Base-by-base conservation (phyloP, 495 filamentous ascomycete genomes). In the Lentithecium fluviatile region DNA sequence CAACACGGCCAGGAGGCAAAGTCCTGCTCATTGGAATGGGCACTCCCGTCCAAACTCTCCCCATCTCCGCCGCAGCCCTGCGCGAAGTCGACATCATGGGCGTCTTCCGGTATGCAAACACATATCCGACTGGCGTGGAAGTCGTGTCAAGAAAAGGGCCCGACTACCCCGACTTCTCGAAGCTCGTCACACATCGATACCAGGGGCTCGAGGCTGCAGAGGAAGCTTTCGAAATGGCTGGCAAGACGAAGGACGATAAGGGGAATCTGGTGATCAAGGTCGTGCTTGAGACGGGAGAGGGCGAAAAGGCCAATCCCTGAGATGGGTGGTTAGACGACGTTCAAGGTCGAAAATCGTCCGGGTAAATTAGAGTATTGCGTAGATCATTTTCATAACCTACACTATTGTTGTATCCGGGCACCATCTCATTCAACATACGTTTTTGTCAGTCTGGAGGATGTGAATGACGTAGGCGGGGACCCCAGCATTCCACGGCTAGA, bases 1-100 rank as follows among this genome's bases (percentile, higher is more conserved):
- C 88, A 7, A 86, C 89, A 12, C 79, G 82, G 7, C 79, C 92
- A 0, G 92, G 91, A 11, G 90, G 91, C 10, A 85, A 87, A 61
- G 79, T 96, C 37, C 84, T 96, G 64, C 85, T 95, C 75, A 86
- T 97, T 20, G 92, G 92, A 3, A 96, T 96, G 90, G 92, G 92
- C n/a, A 89, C 85, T 4, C 91, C 92, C 0, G 82, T 95, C 42
- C 89, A 94, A 76, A 95, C 89, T 0, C 77, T 96, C 6, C 91
- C 91, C 3, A 80, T 96, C 54, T 90, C 86, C 1, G 88, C 89
- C 0, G 92, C 92, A 13, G 89, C 91, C 37, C 75, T 95, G 51
- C 82, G 90, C 3, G 92, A 97, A 76, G 87, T 97, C 2, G 92
- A 97, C 74, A 86, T 97, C 34, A 78, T 94, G 1, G 92, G 92